phyloP scores from a whole-genome alignment of 768 basidiomycete genomes.

The Agaricus sinodeliciosus region DNA sequence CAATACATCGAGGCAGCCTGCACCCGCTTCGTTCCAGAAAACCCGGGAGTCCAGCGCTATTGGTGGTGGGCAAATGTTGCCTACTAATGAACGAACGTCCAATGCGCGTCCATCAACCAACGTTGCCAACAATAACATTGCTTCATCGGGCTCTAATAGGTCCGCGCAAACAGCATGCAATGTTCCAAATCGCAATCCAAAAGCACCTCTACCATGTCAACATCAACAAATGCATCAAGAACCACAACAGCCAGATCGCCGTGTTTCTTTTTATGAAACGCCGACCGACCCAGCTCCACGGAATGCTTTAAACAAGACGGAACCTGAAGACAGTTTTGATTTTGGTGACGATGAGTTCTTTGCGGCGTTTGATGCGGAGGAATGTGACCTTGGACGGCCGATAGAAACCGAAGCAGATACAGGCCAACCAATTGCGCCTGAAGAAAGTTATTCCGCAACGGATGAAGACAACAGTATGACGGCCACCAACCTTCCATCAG shows the following conservation, averaged over 20 bases:
- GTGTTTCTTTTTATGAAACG: constrained; percentile 12
- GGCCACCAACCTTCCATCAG: not conserved
- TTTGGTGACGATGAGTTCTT: constrained; percentile 61
- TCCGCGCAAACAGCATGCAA: constrained; percentile 5
- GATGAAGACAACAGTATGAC: not conserved
- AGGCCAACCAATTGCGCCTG: constrained; percentile 37
- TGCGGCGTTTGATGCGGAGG: constrained; percentile 47
- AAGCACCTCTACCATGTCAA: constrained; percentile 8
- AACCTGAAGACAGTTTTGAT: constrained; percentile 26
- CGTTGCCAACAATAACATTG: constrained; percentile 23
- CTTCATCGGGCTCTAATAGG: constrained; percentile 13
- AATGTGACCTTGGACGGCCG: constrained; percentile 36
- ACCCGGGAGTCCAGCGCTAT: not conserved
- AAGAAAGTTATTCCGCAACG: constrained; percentile 3
- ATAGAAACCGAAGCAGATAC: constrained; percentile 32
- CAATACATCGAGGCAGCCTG: not conserved
- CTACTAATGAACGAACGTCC: not conserved
- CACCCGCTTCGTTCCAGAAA: not conserved
- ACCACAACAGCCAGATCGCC: constrained; percentile 4
- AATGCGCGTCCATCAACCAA: constrained; percentile 16
- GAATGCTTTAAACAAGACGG: constrained; percentile 9
- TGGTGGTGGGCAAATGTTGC: not conserved
- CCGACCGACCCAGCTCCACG: not conserved
- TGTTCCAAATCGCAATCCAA: not conserved
- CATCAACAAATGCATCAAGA: constrained; percentile 3